Evolutionary conservation across 352 stramenopile species (phyloP), one percentile per base, ranked within the genome.

Genomic region (Globisporangium paddicum): DNA sequence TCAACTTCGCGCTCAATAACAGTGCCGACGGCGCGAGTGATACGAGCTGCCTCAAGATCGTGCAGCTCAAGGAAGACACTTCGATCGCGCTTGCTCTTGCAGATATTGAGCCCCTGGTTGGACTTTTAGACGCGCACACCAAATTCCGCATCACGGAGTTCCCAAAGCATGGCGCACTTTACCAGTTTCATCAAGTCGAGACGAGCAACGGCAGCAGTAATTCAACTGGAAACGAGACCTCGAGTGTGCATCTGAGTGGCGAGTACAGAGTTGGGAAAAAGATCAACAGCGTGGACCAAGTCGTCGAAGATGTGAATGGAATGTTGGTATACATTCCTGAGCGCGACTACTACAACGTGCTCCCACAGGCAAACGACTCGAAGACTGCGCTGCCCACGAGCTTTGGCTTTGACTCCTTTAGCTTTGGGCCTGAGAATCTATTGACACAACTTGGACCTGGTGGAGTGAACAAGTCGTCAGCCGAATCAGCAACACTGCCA

Each of bases 31-130:
- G 8, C 3, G 4, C 44, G 23, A 34, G 14, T 25, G 58, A 51
- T 4, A 38, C 34, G 40, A 62, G 40, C 19, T 32, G 41, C 5
- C 41, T 69, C 21, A 32, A 30, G 35, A 42, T 65, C 2, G 58
- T 84, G 35, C 55, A 73, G 34, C 64, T 92, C 1, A 55, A 86
- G 6, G 82, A 92, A 71, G 76, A 90, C 52, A 77, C 79, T 2
- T 55, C 69, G 28, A 57, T 63, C 25, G 23, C 68, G 13, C n/a
- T 90, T 16, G 48, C 56, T 25, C 48, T 92, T 8, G 40, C 26
- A 2, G 49, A 69, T 8, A 30, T 84, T 5, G 82, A 91, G 34
- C 75, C 77, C 7, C 56, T 84, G 2, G 49, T 64, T 14, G 67
- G 72, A 35, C 53, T 70, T 51, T 44, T 84, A 14, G 61, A 62